phyloP scores from a whole-genome alignment of 139 green algal genomes.

The Marvania coccoides region DNA sequence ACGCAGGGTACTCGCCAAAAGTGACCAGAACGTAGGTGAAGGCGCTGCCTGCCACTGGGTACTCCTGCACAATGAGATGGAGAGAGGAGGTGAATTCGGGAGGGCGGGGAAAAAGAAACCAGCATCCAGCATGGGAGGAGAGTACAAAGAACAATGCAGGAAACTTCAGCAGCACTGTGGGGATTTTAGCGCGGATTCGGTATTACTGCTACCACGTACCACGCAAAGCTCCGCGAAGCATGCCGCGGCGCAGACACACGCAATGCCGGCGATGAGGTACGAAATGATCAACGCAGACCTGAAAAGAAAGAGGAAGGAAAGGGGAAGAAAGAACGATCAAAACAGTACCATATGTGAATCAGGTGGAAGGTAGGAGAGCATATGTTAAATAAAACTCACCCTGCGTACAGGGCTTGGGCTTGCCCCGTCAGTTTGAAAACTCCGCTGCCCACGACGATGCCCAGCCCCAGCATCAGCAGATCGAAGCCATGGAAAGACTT shows the following conservation, averaged over 20 bases:
- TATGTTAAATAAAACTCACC: conserved; percentile 9
- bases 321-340: neutral
- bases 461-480: conserved; percentile 25
- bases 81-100: too few species aligned
- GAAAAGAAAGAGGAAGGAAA: neutral
- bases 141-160: too few species aligned
- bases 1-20: conserved; percentile 28
- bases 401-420: neutral
- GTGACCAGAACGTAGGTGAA: conserved; percentile 27
- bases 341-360: neutral
- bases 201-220: neutral
- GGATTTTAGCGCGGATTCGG: too few species aligned
- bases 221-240: conserved; percentile 30
- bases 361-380: neutral
- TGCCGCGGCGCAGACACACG: neutral
- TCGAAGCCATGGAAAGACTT: conserved; percentile 15
- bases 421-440: conserved; percentile 13
- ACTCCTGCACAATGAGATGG: conserved; percentile 4
- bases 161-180: too few species aligned
- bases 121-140: too few species aligned
- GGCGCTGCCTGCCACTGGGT: conserved; percentile 20
- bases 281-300: conserved; percentile 18
- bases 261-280: conserved; percentile 13
- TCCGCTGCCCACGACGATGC: conserved; percentile 17
- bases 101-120: too few species aligned